phyloP scores from a whole-genome alignment of 2,329 filamentous ascomycete genomes.

The Fusarium beomiforme region DNA sequence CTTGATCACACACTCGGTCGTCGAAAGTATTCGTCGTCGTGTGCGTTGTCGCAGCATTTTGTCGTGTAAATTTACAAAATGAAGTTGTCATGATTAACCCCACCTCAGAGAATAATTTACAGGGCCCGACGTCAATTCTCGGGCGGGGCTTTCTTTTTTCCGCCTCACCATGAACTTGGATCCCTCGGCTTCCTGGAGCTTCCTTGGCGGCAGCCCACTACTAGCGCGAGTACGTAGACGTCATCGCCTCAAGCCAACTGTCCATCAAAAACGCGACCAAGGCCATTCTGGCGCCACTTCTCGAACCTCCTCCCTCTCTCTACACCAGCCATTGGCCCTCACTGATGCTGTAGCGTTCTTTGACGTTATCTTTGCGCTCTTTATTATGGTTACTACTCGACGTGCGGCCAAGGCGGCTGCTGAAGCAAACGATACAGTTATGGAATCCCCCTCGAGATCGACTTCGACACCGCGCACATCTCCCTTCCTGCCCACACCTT shows the following conservation, averaged over 20 bases:
- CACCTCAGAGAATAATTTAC: neutral
- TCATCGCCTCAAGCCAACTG: slow-evolving; percentile 35
- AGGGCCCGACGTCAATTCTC: neutral
- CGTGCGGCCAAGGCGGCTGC: slow-evolving; percentile 37
- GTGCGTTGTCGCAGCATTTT: neutral
- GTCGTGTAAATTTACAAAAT: neutral
- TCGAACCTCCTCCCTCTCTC: neutral
- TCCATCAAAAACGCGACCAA: slow-evolving; percentile 27
- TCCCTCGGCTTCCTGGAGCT: slow-evolving; percentile 2
- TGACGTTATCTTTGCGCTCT: neutral
- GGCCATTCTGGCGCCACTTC: slow-evolving; percentile 9
- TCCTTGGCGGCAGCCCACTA: slow-evolving; percentile 27
- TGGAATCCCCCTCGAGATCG: slow-evolving; percentile 19
- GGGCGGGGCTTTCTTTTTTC: slow-evolving; percentile 35
- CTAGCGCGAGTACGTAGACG: slow-evolving; percentile 35
- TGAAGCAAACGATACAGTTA: slow-evolving; percentile 20
- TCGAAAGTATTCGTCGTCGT: neutral
- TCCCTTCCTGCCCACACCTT: slow-evolving; percentile 75
- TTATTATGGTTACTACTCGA: slow-evolving; percentile 43
- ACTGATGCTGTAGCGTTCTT: neutral
- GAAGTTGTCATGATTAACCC: slow-evolving; percentile 10
- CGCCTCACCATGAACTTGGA: slow-evolving; percentile 1
- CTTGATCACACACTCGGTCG: neutral
- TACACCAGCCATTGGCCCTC: neutral
- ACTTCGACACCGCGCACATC: slow-evolving; percentile 51